Evolutionary conservation across 2,329 filamentous ascomycete species (phyloP).

Genomic region (Fusarium pseudograminearum): DNA sequence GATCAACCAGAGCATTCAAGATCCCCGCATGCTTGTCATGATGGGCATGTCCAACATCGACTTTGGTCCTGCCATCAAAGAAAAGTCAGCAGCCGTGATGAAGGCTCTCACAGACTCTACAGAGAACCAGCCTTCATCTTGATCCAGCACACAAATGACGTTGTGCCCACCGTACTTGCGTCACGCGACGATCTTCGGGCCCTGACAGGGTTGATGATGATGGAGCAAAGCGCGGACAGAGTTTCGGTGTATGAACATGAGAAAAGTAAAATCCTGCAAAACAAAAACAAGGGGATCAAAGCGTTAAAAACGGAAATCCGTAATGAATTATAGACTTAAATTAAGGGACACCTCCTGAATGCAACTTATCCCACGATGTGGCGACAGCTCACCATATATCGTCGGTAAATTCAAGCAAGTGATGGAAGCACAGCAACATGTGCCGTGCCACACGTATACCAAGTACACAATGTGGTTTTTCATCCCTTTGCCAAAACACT

Average conservation of each 20-base stretch:
- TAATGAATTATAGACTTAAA: background rate
- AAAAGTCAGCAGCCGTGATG: conserved; percentile 46
- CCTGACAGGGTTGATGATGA: conserved; percentile 11
- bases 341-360: background rate
- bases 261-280: background rate
- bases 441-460: background rate
- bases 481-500: background rate
- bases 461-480: background rate
- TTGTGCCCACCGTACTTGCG: conserved; percentile 16
- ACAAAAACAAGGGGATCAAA: background rate
- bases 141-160: conserved; percentile 19
- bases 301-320: background rate
- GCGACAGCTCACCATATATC: background rate
- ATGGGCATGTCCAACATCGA: conserved; percentile 51
- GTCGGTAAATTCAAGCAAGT: too few relatives aligned
- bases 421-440: background rate
- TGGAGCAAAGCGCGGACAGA: conserved; percentile 5
- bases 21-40: conserved; percentile 49
- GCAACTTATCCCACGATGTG: background rate
- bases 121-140: background rate
- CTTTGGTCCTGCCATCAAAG: conserved; percentile 47
- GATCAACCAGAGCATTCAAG: conserved; percentile 50
- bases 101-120: conserved; percentile 29
- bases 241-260: background rate
- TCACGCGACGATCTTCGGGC: conserved; percentile 17